A percentile compares a stretch with the other conserved stretches of the same genome.
Conservation (phyloP, 148 eudicot species). For the Chenopodium quinoa region DNA sequence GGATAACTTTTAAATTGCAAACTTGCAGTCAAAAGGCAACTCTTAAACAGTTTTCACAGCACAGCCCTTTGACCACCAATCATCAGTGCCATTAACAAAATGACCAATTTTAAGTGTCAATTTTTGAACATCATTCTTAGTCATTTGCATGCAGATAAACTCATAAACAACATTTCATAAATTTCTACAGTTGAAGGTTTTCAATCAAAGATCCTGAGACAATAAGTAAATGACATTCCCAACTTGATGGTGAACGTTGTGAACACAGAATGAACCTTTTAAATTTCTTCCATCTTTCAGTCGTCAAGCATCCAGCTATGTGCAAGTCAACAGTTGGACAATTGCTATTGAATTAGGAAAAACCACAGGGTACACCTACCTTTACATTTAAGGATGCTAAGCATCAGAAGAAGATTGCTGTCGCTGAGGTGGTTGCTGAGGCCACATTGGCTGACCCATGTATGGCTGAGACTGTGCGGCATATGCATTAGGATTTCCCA, state of each 20-base stretch:
- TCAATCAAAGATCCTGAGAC: neutral
- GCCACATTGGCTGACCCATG: slow-evolving; percentile 70
- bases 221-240: neutral
- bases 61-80: neutral
- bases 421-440: slow-evolving; percentile 52
- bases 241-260: too few species aligned
- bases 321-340: neutral
- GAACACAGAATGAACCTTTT: neutral
- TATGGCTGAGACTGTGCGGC: slow-evolving; percentile 57
- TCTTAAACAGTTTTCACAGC: neutral
- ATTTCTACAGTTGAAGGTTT: neutral
- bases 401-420: slow-evolving; percentile 70
- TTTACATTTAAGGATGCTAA: slow-evolving; percentile 32
- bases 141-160: too few species aligned
- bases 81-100: neutral
- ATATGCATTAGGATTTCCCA: slow-evolving; percentile 54
- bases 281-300: neutral
- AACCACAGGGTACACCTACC: slow-evolving; percentile 13
- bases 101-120: neutral
- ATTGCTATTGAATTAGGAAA: neutral
- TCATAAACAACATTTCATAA: neutral
- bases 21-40: neutral
- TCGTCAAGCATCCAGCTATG: neutral
- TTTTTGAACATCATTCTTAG: neutral
- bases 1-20: neutral